A percentile compares a stretch with the other conserved stretches of the same genome.
These are phyloP conservation scores for Chaetomiaceae sp. DNA, from an alignment of 2,329 filamentous ascomycete species.

Conservation along the genomic window DNA sequence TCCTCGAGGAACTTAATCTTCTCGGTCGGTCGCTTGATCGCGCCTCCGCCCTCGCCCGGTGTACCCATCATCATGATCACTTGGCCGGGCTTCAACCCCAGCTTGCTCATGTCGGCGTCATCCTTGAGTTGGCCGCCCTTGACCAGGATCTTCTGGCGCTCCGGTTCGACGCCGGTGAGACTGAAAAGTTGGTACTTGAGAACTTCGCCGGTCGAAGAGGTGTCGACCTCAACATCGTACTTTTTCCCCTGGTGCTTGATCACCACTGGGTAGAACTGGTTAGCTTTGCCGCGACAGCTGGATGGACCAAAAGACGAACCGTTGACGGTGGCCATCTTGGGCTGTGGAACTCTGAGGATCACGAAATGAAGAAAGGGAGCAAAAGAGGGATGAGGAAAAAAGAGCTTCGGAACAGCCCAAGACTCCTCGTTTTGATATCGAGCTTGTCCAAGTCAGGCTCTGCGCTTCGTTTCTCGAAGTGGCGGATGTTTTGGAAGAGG, in stretches of 20 bases:
- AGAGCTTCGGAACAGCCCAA: background rate
- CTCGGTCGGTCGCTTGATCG: slow-evolving; percentile 69
- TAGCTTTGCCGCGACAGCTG: slow-evolving; percentile 17
- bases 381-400: background rate
- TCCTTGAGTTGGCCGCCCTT: slow-evolving; percentile 95
- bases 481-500: slow-evolving; percentile 18
- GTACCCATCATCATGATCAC: slow-evolving; percentile 96
- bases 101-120: slow-evolving; percentile 78
- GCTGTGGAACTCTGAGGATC: background rate
- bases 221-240: slow-evolving; percentile 89
- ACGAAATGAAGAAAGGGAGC: background rate
- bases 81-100: slow-evolving; percentile 82
- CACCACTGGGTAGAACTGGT: slow-evolving; percentile 55
- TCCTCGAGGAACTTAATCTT: slow-evolving; percentile 88
- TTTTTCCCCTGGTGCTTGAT: slow-evolving; percentile 96
- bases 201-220: slow-evolving; percentile 77
- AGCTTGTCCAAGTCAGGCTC: slow-evolving; percentile 2
- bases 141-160: slow-evolving; percentile 91
- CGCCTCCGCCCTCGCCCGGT: slow-evolving; percentile 60
- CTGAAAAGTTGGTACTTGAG: slow-evolving; percentile 97
- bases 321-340: slow-evolving; percentile 22
- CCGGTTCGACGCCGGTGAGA: slow-evolving; percentile 90
- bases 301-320: slow-evolving; percentile 14
- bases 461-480: slow-evolving; percentile 8
- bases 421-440: background rate